Conservation (phyloP, 2,329 filamentous ascomycete species). For the Thielaviopsis ethacetica region DNA sequence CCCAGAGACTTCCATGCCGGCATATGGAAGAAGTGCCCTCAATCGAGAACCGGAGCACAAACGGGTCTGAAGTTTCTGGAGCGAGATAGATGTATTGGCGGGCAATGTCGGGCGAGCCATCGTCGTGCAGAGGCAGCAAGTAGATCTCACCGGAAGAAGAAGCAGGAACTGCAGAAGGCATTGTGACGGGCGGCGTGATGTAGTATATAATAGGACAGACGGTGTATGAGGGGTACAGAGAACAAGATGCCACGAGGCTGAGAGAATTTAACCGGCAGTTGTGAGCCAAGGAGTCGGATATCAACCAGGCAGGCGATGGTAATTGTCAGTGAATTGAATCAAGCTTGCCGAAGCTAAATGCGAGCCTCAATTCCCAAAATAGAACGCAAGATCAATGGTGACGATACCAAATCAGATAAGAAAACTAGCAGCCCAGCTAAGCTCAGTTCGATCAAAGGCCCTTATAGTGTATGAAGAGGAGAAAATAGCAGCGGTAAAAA, state of each 20-base stretch:
- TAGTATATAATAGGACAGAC: conserved; percentile 11
- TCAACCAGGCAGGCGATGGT: not conserved
- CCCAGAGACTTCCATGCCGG: conserved; percentile 84
- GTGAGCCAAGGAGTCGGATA: not conserved
- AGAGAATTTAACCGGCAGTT: not conserved
- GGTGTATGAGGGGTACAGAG: not conserved
- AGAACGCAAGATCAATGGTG: not conserved
- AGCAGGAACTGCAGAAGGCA: conserved; percentile 25
- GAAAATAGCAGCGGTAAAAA: not conserved
- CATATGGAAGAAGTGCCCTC: conserved; percentile 94
- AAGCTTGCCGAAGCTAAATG: not conserved
- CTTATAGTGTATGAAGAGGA: not conserved
- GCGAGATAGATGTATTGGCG: conserved; percentile 87
- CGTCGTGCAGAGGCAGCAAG: conserved; percentile 76
- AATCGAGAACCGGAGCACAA: conserved; percentile 75
- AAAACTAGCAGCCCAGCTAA: not conserved
- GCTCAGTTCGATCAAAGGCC: not conserved
- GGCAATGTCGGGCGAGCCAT: conserved; percentile 77
- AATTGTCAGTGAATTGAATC: not conserved
- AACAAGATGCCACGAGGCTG: not conserved
- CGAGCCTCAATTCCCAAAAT: not conserved
- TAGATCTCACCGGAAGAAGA: conserved; percentile 53
- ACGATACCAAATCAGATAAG: not conserved
- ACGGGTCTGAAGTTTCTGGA: conserved; percentile 53
- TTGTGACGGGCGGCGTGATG: conserved; percentile 43